Conservation (phyloP, 208 protist genomes). For the Wallacemonas sp. region DNA sequence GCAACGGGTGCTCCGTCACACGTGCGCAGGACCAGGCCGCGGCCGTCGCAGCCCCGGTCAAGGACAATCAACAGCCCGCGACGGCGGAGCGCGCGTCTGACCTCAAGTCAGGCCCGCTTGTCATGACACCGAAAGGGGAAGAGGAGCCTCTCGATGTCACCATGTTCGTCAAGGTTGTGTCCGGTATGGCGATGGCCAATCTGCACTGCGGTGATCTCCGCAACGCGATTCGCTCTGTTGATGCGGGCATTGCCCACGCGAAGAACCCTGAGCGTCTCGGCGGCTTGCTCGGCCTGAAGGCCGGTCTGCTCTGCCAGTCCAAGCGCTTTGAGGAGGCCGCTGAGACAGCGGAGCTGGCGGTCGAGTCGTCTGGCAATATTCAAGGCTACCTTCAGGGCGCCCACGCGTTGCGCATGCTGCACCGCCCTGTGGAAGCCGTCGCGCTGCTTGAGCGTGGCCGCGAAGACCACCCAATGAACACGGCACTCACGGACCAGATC, state of each 20-base stretch:
- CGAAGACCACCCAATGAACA: constrained; percentile 79
- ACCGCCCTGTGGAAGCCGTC: constrained; percentile 53
- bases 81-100: neutral
- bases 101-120: constrained; percentile 18
- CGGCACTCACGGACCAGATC: constrained; percentile 44
- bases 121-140: constrained; percentile 58
- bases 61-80: no score
- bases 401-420: constrained; percentile 63
- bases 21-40: neutral
- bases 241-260: constrained; percentile 66
- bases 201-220: constrained; percentile 73
- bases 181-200: constrained; percentile 85
- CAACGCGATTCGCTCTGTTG: constrained; percentile 75
- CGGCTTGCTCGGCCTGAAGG: constrained; percentile 82
- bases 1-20: constrained; percentile 60
- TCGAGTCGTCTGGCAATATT: constrained; percentile 68
- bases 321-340: constrained; percentile 72
- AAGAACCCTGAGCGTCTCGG: constrained; percentile 62
- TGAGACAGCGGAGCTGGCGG: constrained; percentile 54
- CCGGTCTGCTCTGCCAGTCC: constrained; percentile 70
- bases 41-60: neutral
- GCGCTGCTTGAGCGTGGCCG: constrained; percentile 56
- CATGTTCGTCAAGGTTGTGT: constrained; percentile 74
- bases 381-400: constrained; percentile 86
- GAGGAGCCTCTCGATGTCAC: constrained; percentile 81